Conservation (phyloP, 345 rosid genomes). For the Luvunga scandens region DNA sequence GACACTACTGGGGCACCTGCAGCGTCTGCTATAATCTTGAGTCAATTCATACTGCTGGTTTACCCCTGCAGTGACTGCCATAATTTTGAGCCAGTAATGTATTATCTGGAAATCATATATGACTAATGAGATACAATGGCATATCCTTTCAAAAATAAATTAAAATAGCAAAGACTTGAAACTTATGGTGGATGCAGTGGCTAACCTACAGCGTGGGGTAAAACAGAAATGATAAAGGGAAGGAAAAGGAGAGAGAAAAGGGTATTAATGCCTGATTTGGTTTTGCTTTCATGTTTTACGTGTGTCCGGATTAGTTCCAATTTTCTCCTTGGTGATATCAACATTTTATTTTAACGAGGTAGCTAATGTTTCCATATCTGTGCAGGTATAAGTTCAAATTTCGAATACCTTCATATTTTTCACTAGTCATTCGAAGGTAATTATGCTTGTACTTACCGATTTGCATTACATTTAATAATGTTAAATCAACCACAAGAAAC, state of each 20-base stretch:
- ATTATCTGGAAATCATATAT: neutral
- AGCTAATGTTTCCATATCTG: constrained; percentile 20
- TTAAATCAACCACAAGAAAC: neutral
- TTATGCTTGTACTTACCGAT: constrained; percentile 6
- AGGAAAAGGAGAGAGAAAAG: neutral
- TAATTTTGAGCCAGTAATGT: neutral
- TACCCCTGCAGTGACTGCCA: neutral
- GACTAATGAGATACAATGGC: neutral
- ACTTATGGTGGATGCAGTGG: neutral
- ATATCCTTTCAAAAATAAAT: neutral
- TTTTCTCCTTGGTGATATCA: neutral
- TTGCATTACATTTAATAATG: neutral
- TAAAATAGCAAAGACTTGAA: neutral
- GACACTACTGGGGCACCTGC: neutral
- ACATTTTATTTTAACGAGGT: neutral
- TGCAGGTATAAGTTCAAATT: constrained; percentile 96
- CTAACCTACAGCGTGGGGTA: neutral
- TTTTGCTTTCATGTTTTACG: neutral
- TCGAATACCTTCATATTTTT: constrained; percentile 88
- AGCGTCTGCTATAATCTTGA: neutral
- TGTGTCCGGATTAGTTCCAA: too few relatives aligned
- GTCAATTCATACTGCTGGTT: neutral
- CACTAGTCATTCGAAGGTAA: constrained; percentile 92
- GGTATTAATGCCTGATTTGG: neutral
- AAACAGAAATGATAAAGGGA: neutral